Evolutionary conservation across 129 eudicot genomes (phyloP).

Genomic region (Artemisia argyi): DNA sequence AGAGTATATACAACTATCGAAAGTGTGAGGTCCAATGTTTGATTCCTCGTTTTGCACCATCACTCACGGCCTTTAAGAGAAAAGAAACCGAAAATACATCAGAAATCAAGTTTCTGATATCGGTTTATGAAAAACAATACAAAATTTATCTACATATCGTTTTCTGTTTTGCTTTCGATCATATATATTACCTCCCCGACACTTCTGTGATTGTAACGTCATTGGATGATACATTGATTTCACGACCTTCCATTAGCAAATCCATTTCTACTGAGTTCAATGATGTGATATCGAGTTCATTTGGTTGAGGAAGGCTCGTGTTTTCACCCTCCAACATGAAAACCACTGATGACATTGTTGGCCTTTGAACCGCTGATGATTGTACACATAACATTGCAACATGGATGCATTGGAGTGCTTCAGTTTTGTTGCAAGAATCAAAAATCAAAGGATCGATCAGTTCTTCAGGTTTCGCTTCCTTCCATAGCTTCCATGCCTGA

Average conservation of each 20-base stretch:
- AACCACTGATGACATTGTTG: slow-evolving; percentile 78
- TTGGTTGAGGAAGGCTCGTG: slow-evolving; percentile 66
- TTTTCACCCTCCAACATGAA: slow-evolving; percentile 80
- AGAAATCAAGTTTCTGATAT: slow-evolving; percentile 22
- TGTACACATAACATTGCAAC: slow-evolving; percentile 80
- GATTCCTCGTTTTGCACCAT: slow-evolving; percentile 9
- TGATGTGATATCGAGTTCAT: slow-evolving; percentile 49
- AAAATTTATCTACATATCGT: slow-evolving; percentile 15
- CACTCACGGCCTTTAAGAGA: slow-evolving; percentile 31
- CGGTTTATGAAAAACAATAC: slow-evolving; percentile 21
- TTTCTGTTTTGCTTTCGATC: neutral
- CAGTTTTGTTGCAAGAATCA: slow-evolving; percentile 29
- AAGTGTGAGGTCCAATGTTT: slow-evolving; percentile 4
- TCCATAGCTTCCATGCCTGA: slow-evolving; percentile 93
- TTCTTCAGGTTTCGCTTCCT: slow-evolving; percentile 47
- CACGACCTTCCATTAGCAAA: slow-evolving; percentile 44
- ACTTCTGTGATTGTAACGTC: slow-evolving; percentile 40
- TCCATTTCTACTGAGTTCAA: slow-evolving; percentile 49
- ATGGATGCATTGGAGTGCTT: slow-evolving; percentile 71
- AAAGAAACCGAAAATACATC: slow-evolving; percentile 23
- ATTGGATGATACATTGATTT: slow-evolving; percentile 30
- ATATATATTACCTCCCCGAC: slow-evolving; percentile 31
- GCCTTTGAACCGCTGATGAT: slow-evolving; percentile 62
- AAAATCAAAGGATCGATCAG: slow-evolving; percentile 53
- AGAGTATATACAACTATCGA: slow-evolving; percentile 20